Evolutionary conservation across 2,329 filamentous ascomycete genomes (phyloP).

Genomic region (Madurella fahalii): DNA sequence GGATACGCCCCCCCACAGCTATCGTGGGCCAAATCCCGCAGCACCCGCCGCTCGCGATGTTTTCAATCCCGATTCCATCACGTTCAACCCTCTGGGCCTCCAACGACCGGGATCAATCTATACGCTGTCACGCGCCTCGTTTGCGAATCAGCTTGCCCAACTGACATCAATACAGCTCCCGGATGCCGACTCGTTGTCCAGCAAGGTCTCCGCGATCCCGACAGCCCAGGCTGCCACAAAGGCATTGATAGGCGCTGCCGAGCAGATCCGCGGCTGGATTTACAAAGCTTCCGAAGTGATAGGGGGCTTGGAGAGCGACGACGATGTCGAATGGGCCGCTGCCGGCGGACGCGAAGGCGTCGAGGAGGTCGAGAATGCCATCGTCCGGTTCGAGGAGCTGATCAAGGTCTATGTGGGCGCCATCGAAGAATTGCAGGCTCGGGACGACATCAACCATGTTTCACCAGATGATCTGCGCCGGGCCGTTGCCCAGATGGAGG

Average conservation of each 20-base stretch:
- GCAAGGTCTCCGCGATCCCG: conserved; percentile 77
- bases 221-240: conserved; percentile 79
- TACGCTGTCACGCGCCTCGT: conserved; percentile 85
- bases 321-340: conserved; percentile 97
- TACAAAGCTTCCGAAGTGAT: conserved; percentile 87
- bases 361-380: conserved; percentile 68
- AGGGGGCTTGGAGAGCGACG: conserved; percentile 83
- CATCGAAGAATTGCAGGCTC: conserved; percentile 85
- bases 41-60: conserved; percentile 32
- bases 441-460: conserved; percentile 70
- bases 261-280: conserved; percentile 94
- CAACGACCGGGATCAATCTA: conserved; percentile 82
- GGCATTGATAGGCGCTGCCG: conserved; percentile 79
- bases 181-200: conserved; percentile 76
- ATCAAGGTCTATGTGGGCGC: conserved; percentile 90
- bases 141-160: conserved; percentile 88
- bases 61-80: conserved; percentile 48
- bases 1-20: conserved; percentile 45
- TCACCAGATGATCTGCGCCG: conserved; percentile 65
- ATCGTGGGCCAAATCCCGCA: conserved; percentile 22
- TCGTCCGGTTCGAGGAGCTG: conserved; percentile 78
- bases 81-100: conserved; percentile 62
- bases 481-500: conserved; percentile 85
- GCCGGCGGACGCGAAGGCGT: conserved; percentile 77
- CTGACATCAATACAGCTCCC: conserved; percentile 87